A percentile compares a stretch with the other conserved stretches of the same genome.
These are phyloP conservation scores for Solanum lycopersicoides DNA, from an alignment of 257 asterid genomes.

Conservation along the genomic window DNA sequence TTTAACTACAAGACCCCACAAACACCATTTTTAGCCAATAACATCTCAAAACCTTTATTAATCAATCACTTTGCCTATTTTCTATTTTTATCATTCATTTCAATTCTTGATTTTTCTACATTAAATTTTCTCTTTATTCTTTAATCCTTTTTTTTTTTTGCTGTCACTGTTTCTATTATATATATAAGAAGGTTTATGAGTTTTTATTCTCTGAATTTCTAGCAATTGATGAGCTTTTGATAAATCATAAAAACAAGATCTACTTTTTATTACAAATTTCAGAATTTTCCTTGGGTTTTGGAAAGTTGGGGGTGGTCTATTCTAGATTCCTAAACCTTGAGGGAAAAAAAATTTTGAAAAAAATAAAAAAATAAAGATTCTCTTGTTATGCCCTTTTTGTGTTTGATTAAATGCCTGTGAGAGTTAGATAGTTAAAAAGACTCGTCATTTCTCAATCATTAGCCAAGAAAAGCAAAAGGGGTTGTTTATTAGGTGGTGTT, in stretches of 20 bases:
- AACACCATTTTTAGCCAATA: constrained; percentile 46
- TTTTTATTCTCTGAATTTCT: not conserved
- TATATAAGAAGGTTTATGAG: not conserved
- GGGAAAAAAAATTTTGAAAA: not conserved
- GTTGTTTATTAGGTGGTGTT: not conserved
- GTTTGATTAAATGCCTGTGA: constrained; percentile 18
- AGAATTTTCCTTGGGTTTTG: constrained; percentile 36
- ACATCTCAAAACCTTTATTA: constrained; percentile 2
- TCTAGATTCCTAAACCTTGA: constrained; percentile 47
- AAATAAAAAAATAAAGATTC: constrained; percentile 34
- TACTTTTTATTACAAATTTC: constrained; percentile 7
- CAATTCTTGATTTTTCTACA: not conserved
- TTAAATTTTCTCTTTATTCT: not conserved
- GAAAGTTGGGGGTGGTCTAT: constrained; percentile 41
- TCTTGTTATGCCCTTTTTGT: constrained; percentile 1
- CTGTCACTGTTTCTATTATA: not conserved
- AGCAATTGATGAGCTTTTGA: not conserved
- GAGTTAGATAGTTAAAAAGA: constrained; percentile 14
- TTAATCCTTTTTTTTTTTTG: not conserved
- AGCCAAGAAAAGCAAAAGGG: not conserved
- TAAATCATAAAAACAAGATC: constrained; percentile 31
- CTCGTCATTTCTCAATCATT: not conserved
- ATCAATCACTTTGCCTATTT: not conserved
- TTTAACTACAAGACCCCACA: constrained; percentile 20
- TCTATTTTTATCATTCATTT: not conserved